Conservation (phyloP, 208 protist genomes). For the Lotmaria passim region DNA sequence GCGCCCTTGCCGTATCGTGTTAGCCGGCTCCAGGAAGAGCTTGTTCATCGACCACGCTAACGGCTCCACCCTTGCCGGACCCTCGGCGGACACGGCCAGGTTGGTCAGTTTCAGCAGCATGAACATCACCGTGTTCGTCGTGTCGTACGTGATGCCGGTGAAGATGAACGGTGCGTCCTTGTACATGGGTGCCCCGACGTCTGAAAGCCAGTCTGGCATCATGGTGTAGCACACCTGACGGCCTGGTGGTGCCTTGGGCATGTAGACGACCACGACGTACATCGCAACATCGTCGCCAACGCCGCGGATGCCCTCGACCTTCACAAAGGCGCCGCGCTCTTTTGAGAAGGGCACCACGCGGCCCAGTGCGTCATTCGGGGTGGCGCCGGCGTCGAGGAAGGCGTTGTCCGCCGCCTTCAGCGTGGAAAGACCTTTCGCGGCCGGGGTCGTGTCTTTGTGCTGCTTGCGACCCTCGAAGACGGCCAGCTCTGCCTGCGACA, state of each 20-base stretch:
- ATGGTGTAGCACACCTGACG: slow-evolving; percentile 38
- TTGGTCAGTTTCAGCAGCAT: slow-evolving; percentile 68
- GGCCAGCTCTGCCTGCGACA: slow-evolving; percentile 56
- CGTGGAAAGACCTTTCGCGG: slow-evolving; percentile 25
- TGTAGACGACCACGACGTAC: slow-evolving; percentile 44
- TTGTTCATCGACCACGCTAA: slow-evolving; percentile 70
- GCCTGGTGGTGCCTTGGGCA: slow-evolving; percentile 30
- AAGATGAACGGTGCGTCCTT: slow-evolving; percentile 64
- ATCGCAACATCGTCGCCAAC: slow-evolving; percentile 53
- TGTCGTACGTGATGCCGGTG: slow-evolving; percentile 33
- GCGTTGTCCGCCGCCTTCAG: slow-evolving; percentile 30
- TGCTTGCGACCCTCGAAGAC: slow-evolving; percentile 36
- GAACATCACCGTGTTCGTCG: slow-evolving; percentile 38
- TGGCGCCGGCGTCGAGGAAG: slow-evolving; percentile 37
- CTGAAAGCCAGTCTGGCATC: slow-evolving; percentile 62
- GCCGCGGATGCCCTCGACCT: slow-evolving; percentile 57
- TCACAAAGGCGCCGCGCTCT: slow-evolving; percentile 60
- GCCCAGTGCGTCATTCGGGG: slow-evolving; percentile 45
- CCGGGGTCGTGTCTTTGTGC: slow-evolving; percentile 14
- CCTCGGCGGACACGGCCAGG: slow-evolving; percentile 15
- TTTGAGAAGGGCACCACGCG: slow-evolving; percentile 55
- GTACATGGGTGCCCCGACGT: slow-evolving; percentile 60
- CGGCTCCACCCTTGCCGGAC: slow-evolving; percentile 23
- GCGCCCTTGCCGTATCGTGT: slow-evolving; percentile 57
- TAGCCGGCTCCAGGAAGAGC: slow-evolving; percentile 51